These are phyloP conservation scores for Eugenia klotzschiana DNA, from an alignment of 441 rosid species.

Conservation along the genomic window DNA sequence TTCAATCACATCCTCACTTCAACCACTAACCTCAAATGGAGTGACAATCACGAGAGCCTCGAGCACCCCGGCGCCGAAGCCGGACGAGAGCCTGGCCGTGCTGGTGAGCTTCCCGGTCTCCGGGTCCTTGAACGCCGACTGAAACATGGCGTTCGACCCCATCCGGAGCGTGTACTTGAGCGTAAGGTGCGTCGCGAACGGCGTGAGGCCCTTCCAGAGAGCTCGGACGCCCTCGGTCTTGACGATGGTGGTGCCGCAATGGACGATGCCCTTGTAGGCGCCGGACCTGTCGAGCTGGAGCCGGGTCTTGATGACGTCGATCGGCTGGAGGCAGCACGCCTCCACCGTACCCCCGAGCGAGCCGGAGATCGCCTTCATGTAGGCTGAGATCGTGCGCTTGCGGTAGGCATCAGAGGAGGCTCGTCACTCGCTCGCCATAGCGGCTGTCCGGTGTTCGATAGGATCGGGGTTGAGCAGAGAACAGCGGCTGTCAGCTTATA, in stretches of 20 bases:
- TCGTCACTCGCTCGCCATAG: neutral
- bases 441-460: neutral
- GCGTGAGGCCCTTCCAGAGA: constrained; percentile 91
- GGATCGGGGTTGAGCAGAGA: neutral
- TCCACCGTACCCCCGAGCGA: constrained; percentile 79
- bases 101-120: constrained; percentile 54
- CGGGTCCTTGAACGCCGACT: constrained; percentile 62
- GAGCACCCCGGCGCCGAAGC: constrained; percentile 91
- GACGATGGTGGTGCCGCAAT: constrained; percentile 62
- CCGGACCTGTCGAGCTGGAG: constrained; percentile 67
- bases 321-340: constrained; percentile 83
- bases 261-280: constrained; percentile 58
- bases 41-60: constrained; percentile 87
- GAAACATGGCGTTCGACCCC: constrained; percentile 84
- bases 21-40: constrained; percentile 61
- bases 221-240: constrained; percentile 72
- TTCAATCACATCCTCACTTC: neutral
- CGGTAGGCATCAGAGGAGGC: neutral
- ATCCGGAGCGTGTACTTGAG: constrained; percentile 77
- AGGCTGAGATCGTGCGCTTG: constrained; percentile 45
- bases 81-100: constrained; percentile 45
- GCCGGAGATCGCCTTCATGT: constrained; percentile 84
- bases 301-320: constrained; percentile 89
- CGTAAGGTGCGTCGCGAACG: constrained; percentile 86
- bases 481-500: neutral